Evolutionary conservation across 2,329 filamentous ascomycete genomes (phyloP), one percentile per base, ranked within the genome.

Genomic region (Zymoseptoria pseudotritici): DNA sequence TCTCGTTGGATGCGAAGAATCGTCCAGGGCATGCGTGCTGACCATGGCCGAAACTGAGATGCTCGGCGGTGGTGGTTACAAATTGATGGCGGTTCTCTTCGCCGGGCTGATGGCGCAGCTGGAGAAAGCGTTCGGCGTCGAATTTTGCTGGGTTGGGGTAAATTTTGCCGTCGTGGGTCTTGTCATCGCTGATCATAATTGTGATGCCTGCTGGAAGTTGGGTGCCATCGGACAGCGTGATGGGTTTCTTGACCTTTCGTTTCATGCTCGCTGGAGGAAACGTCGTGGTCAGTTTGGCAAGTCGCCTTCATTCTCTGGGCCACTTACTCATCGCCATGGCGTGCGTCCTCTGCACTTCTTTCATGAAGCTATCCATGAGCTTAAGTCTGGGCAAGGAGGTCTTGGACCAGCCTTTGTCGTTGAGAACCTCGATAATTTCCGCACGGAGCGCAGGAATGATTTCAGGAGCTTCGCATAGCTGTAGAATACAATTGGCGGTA

Each of bases 1-100:
- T 66, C 57, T 72, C 69, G 49, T 69, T 70, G 17, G 64, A 57
- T 29, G 68, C 72, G 50, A 75, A 72, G 24, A 26, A 73, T 21
- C 71, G 64, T 5, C 72, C 72, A 13, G 71, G 69, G 53, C 72
- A 71, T 17, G 67, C 68, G 53, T 73, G 70, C 11, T 65, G 58
- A 19, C 72, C 72, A 46, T 67, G 58, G 21, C 70, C 69, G 59
- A 71, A 72, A 0, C 54, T 62, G 53, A 70, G 42, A 58, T 70
- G 61, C 17, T 65, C 58, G 2, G 61, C 19, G 6, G n/a, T 61
- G 4, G 63, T 61, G 4, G 60, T 59, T 49, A 64, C 61, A 19
- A 51, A 55, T 8, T 26, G 24, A 19, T 50, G 36, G 2, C 22
- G 20, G 1, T 55, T 58, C 11, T 50, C 57, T 6, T 31, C 46